These are phyloP conservation scores for Pinguiococcus pyrenoidosus DNA, from an alignment of 108 stramenopile genomes.

Conservation along the genomic window DNA sequence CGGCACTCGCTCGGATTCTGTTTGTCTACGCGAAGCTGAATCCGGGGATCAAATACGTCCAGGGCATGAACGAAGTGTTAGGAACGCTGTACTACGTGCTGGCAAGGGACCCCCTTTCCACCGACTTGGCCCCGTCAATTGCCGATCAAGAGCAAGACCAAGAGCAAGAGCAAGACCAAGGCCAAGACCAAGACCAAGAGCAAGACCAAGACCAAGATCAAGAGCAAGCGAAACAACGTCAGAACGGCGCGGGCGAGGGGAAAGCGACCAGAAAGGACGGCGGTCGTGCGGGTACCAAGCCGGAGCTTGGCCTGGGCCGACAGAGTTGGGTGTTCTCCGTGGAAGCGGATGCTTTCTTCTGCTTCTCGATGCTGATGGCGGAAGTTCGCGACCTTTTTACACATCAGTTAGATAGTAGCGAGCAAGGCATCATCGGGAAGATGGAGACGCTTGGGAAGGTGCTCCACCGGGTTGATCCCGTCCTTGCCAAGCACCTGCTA, in stretches of 20 bases:
- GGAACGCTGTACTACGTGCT: constrained; percentile 78
- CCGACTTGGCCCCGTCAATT: too few species aligned
- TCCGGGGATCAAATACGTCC: constrained; percentile 80
- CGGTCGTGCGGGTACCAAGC: too few species aligned
- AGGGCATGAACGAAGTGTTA: constrained; percentile 96
- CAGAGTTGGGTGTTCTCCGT: constrained; percentile 17
- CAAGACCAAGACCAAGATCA: too few species aligned
- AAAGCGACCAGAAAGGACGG: too few species aligned
- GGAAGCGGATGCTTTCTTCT: constrained; percentile 83
- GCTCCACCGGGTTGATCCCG: constrained; percentile 64
- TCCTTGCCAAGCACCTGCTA: constrained; percentile 62
- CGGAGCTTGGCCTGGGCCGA: not conserved
- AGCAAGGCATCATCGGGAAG: constrained; percentile 68
- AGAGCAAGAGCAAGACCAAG: too few species aligned
- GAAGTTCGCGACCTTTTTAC: constrained; percentile 78
- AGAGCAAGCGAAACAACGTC: too few species aligned
- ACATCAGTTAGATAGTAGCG: constrained; percentile 59
- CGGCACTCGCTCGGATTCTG: constrained; percentile 69
- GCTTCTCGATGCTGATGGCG: constrained; percentile 74
- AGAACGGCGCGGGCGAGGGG: not conserved
- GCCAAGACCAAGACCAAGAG: constrained; percentile 3
- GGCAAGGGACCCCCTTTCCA: constrained; percentile 24
- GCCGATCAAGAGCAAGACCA: too few species aligned
- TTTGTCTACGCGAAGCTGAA: constrained; percentile 90
- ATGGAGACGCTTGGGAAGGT: constrained; percentile 60